These are phyloP conservation scores for Stagonosporopsis cucurbitacearum DNA, from an alignment of 2,329 filamentous ascomycete genomes.

Conservation along the genomic window DNA sequence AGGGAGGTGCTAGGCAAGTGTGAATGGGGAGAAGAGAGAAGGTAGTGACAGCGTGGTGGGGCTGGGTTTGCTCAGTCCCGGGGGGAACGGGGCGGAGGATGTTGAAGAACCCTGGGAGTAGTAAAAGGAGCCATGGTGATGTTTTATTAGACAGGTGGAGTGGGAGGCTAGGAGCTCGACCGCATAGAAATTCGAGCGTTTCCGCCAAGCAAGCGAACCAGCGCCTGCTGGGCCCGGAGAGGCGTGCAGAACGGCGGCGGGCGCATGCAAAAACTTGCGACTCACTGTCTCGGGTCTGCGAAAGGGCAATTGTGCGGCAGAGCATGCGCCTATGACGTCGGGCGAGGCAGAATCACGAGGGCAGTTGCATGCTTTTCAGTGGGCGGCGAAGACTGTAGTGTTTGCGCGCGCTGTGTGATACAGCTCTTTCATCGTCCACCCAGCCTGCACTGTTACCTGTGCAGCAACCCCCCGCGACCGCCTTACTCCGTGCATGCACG, in stretches of 20 bases:
- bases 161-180: conserved; percentile 27
- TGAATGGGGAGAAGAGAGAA: conserved; percentile 4
- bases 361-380: conserved; percentile 23
- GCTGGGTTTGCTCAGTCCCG: conserved; percentile 54
- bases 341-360: conserved; percentile 17
- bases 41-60: conserved; percentile 24
- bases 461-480: conserved; percentile 25
- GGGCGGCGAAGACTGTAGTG: conserved; percentile 10
- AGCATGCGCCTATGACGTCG: conserved; percentile 18
- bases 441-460: conserved; percentile 11
- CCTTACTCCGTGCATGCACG: conserved; percentile 21
- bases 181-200: conserved; percentile 18
- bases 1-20: conserved; percentile 13
- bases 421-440: conserved; percentile 18
- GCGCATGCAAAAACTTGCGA: conserved; percentile 13
- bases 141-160: conserved; percentile 40
- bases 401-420: conserved; percentile 20
- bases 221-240: conserved; percentile 15
- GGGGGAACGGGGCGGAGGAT: conserved; percentile 58
- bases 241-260: conserved; percentile 12
- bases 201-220: conserved; percentile 18
- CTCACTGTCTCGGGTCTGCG: conserved; percentile 4
- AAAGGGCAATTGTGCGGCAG: conserved; percentile 6
- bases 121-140: conserved; percentile 50
- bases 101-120: conserved; percentile 52